Conservation (phyloP, 2,329 filamentous ascomycete genomes). For the Aspergillus pseudoglaucus region DNA sequence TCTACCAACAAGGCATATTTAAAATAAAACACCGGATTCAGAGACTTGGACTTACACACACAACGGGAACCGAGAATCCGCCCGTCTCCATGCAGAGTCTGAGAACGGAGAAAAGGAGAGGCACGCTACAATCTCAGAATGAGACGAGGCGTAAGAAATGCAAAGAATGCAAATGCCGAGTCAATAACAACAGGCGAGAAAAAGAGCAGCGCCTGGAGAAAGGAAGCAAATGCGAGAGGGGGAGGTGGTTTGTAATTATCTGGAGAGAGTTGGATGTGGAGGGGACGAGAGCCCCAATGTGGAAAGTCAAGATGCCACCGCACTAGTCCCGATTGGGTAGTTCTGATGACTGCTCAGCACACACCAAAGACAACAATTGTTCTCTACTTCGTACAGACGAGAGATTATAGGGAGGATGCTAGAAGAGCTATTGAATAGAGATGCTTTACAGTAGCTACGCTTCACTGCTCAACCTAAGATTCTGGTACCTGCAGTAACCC, state of each 20-base stretch:
- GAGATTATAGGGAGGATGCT: too few relatives aligned
- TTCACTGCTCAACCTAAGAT: too few relatives aligned
- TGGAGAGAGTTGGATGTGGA: too few relatives aligned
- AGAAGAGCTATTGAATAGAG: too few relatives aligned
- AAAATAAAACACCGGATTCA: neutral
- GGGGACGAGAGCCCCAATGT: too few relatives aligned
- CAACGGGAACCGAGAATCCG: neutral
- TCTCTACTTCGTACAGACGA: too few relatives aligned
- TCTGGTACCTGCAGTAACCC: too few relatives aligned
- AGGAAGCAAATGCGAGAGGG: neutral
- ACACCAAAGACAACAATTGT: too few relatives aligned
- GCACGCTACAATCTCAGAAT: neutral
- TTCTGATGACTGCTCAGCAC: neutral
- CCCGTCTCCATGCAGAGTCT: neutral
- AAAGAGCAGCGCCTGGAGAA: neutral
- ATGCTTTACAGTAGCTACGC: too few relatives aligned
- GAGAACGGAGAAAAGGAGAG: neutral
- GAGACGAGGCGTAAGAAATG: neutral
- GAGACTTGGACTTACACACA: neutral
- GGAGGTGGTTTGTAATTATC: neutral
- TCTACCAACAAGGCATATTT: neutral
- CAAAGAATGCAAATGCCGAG: neutral
- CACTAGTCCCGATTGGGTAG: neutral
- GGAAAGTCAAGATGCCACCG: too few relatives aligned
- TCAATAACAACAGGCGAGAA: neutral